phyloP scores from a whole-genome alignment of 1,139 yeast species.

The Debaryomyces psychrophilus region DNA sequence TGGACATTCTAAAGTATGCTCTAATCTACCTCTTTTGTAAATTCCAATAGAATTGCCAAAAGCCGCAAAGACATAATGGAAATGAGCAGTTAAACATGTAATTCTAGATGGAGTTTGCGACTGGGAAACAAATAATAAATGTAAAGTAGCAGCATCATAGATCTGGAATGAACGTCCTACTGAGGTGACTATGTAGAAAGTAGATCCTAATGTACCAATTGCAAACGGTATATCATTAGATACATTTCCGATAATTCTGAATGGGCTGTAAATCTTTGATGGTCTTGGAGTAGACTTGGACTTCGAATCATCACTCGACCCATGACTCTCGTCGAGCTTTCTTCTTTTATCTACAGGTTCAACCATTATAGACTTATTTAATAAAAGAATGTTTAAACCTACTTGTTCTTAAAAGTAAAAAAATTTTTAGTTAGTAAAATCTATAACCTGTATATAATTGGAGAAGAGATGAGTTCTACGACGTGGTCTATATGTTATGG shows the following conservation, averaged over 20 bases:
- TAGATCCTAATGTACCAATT: conserved; percentile 83
- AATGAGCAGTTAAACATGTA: conserved; percentile 74
- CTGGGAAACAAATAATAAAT: conserved; percentile 83
- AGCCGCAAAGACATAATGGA: conserved; percentile 82
- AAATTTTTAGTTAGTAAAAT: conserved; percentile 7
- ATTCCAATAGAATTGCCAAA: conserved; percentile 74
- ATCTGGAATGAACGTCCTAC: conserved; percentile 92
- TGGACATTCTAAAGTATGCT: conserved; percentile 51
- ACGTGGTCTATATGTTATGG: neutral
- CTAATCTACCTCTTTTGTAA: conserved; percentile 80
- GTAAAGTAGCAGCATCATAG: conserved; percentile 88
- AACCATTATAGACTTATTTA: conserved; percentile 23
- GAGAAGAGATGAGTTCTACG: conserved; percentile 24
- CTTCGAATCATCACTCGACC: conserved; percentile 1
- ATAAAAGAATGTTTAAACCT: neutral
- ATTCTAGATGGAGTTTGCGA: conserved; percentile 73
- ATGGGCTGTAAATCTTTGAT: conserved; percentile 49
- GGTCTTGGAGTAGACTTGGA: conserved; percentile 14
- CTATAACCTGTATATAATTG: conserved; percentile 15
- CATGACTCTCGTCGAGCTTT: conserved; percentile 20
- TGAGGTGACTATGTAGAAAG: conserved; percentile 85
- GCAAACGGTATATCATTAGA: conserved; percentile 84
- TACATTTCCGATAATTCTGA: conserved; percentile 63
- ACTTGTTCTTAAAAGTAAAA: neutral
- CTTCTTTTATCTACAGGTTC: conserved; percentile 38